Percentiles rank a stretch among this genome's conserved stretches.
Evolutionary conservation across 371 early-diverging fungal genomes (phyloP).

Genomic region (Apophysomyces ossiformis): DNA sequence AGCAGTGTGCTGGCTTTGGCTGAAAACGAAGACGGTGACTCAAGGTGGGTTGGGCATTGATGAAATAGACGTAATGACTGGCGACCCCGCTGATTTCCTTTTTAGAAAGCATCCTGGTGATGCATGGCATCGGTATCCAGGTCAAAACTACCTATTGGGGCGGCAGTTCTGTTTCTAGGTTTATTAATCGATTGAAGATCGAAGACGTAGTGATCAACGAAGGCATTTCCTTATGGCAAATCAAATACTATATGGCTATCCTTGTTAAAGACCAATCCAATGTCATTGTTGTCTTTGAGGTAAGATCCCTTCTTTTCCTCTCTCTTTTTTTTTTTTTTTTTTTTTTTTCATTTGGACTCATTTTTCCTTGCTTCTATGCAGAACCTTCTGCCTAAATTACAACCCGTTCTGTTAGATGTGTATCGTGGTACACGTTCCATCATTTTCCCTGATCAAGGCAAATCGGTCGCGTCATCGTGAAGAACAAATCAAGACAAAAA

Average conservation of each 20-base stretch:
- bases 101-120: constrained; percentile 65
- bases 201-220: constrained; percentile 76
- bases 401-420: constrained; percentile 54
- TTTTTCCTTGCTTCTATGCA: constrained; percentile 15
- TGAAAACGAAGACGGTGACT: constrained; percentile 13
- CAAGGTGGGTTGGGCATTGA: constrained; percentile 6
- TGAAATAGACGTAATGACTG: neutral
- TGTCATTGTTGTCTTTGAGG: constrained; percentile 76
- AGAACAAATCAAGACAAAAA: neutral
- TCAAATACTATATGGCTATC: constrained; percentile 76
- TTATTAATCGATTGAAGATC: constrained; percentile 69
- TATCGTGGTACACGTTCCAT: constrained; percentile 62
- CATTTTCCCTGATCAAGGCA: constrained; percentile 49
- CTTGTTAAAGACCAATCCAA: constrained; percentile 62
- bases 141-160: constrained; percentile 65
- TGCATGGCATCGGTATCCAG: constrained; percentile 74
- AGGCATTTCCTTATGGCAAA: constrained; percentile 75
- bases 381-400: constrained; percentile 60
- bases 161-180: constrained; percentile 57
- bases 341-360: neutral
- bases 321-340: neutral
- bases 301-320: constrained; percentile 24
- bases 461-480: neutral
- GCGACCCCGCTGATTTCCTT: neutral
- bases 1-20: constrained; percentile 13